These are phyloP conservation scores for Dunaliella salina DNA, from an alignment of 163 green algal genomes.

Conservation along the genomic window DNA sequence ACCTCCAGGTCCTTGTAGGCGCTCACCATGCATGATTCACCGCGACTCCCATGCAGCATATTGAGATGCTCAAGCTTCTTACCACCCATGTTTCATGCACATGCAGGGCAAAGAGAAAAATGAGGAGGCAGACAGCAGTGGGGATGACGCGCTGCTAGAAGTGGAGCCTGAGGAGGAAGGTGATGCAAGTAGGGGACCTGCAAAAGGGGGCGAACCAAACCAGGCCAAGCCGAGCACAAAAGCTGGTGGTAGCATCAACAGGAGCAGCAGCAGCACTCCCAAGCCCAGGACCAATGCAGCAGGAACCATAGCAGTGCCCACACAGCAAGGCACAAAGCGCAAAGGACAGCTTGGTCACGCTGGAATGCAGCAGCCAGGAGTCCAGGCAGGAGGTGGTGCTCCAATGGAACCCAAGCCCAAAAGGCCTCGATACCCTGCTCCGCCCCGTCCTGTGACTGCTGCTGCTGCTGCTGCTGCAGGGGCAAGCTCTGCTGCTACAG, in stretches of 20 bases:
- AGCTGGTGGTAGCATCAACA: no score
- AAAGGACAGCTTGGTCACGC: neutral
- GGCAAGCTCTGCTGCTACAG: neutral
- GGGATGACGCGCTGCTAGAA: neutral
- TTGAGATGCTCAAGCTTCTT: no score
- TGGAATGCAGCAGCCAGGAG: no score
- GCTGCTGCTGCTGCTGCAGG: neutral
- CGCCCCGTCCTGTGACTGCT: neutral
- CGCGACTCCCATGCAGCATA: no score
- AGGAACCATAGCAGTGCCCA: neutral
- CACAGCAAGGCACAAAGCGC: neutral
- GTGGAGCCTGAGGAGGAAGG: conserved; percentile 15
- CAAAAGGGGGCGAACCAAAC: no score
- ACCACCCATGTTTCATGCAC: no score
- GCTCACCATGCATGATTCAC: no score
- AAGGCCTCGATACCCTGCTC: neutral
- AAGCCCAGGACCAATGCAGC: neutral
- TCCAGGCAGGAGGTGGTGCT: no score
- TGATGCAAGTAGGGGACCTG: neutral
- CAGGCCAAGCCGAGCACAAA: no score
- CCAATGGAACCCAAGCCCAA: neutral
- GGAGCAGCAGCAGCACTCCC: no score
- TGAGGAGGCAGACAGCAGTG: neutral
- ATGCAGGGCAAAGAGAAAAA: no score
- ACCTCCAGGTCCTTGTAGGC: no score